Percentiles rank a stretch among this genome's conserved stretches.
Evolutionary conservation across 73 alveolate species (phyloP).

Genomic region (Blepharisma stoltei): DNA sequence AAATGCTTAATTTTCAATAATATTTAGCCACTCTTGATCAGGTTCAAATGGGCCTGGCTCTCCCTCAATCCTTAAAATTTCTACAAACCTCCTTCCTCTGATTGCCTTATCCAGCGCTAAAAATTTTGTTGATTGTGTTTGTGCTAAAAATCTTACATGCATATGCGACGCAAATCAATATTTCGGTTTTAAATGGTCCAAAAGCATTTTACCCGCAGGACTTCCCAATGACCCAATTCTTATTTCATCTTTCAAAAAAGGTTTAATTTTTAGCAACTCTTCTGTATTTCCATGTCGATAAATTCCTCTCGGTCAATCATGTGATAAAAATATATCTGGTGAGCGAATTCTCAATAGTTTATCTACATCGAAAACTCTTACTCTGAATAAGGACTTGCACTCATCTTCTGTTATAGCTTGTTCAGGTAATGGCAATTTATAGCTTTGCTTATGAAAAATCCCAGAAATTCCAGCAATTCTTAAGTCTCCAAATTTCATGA

Average conservation of each 20-base stretch:
- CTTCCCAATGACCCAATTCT: background rate
- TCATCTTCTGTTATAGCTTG: background rate
- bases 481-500: background rate
- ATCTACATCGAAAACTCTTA: background rate
- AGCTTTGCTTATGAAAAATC: background rate
- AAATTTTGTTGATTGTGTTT: background rate
- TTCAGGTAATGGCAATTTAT: background rate
- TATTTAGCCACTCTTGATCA: conserved; percentile 17
- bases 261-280: background rate
- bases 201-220: background rate
- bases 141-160: conserved; percentile 14
- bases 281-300: background rate
- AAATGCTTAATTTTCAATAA: background rate
- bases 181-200: background rate
- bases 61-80: background rate
- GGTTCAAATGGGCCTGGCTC: background rate
- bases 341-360: background rate
- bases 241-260: background rate
- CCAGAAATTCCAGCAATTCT: conserved; percentile 27
- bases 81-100: background rate
- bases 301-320: conserved; percentile 36
- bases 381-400: background rate
- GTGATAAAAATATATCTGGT: conserved; percentile 33
- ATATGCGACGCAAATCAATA: conserved; percentile 16
- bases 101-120: conserved; percentile 12